Percentiles rank a stretch among this genome's conserved stretches.
Evolutionary conservation across 2,329 filamentous ascomycete species (phyloP).

Genomic region (Diplodia intermedia): DNA sequence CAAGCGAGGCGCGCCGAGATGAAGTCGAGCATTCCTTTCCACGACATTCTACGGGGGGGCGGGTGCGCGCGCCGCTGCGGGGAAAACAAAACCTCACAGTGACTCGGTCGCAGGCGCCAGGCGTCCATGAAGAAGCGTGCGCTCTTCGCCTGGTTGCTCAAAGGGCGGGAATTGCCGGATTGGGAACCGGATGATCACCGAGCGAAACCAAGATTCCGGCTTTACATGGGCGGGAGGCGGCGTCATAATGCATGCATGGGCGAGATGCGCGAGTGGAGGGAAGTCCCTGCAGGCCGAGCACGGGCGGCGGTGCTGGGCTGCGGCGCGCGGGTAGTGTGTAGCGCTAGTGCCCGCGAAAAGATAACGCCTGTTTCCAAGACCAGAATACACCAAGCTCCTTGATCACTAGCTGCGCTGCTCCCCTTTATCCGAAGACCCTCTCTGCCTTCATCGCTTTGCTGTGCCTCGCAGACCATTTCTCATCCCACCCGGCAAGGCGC

Average conservation of each 20-base stretch:
- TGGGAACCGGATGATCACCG: slow-evolving; percentile 18
- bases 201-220: slow-evolving; percentile 17
- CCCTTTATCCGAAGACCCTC: slow-evolving; percentile 5
- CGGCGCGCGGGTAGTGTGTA: slow-evolving; percentile 12
- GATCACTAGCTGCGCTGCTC: slow-evolving; percentile 5
- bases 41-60: slow-evolving; percentile 10
- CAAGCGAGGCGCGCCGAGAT: slow-evolving; percentile 7
- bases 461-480: not conserved
- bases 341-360: slow-evolving; percentile 18
- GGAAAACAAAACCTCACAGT: not conserved
- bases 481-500: slow-evolving; percentile 1
- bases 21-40: slow-evolving; percentile 6
- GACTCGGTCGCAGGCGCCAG: not conserved
- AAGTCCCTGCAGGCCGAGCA: slow-evolving; percentile 11
- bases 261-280: not conserved
- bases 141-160: not conserved
- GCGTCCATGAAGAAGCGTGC: not conserved
- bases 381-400: slow-evolving; percentile 18
- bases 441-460: not conserved
- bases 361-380: slow-evolving; percentile 12
- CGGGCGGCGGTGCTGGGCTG: not conserved
- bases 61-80: slow-evolving; percentile 3
- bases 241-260: slow-evolving; percentile 22
- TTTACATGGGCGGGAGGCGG: not conserved
- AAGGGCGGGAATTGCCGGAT: slow-evolving; percentile 10